Percentiles rank a stretch among this genome's conserved stretches.
Evolutionary conservation across 768 basidiomycete species (phyloP).

Genomic region (Tulasnella sp.): DNA sequence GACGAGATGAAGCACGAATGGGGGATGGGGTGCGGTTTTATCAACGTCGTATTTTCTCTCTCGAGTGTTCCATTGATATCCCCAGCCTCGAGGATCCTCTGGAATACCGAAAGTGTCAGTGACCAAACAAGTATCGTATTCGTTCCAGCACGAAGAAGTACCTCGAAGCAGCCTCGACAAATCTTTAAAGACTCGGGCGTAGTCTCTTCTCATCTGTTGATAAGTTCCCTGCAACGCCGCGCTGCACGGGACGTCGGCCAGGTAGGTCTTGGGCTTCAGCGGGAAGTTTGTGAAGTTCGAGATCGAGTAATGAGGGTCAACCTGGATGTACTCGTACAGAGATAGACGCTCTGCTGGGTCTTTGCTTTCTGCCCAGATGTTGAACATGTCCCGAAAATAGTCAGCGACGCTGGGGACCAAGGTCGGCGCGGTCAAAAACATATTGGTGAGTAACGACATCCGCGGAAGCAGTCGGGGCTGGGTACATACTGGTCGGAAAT

Average conservation of each 20-base stretch:
- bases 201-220: not conserved
- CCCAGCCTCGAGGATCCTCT: too few species aligned
- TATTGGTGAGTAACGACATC: too few species aligned
- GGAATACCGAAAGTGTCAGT: too few species aligned
- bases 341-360: not conserved
- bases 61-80: too few species aligned
- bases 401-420: not conserved
- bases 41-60: too few species aligned
- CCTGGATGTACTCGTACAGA: not conserved
- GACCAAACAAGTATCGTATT: too few species aligned
- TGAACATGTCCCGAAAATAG: not conserved
- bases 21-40: too few species aligned
- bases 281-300: not conserved
- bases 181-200: not conserved
- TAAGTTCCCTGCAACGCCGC: not conserved
- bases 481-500: constrained; percentile 21
- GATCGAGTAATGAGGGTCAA: constrained; percentile 2
- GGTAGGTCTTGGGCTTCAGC: not conserved
- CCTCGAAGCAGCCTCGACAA: not conserved
- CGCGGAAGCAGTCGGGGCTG: too few species aligned
- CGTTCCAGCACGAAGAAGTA: not conserved
- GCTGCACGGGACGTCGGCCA: not conserved
- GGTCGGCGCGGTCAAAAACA: too few species aligned
- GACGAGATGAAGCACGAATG: too few species aligned
- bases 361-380: not conserved